Evolutionary conservation across 1,284 basidiomycete genomes (phyloP).

Genomic region (Fomes fomentarius): DNA sequence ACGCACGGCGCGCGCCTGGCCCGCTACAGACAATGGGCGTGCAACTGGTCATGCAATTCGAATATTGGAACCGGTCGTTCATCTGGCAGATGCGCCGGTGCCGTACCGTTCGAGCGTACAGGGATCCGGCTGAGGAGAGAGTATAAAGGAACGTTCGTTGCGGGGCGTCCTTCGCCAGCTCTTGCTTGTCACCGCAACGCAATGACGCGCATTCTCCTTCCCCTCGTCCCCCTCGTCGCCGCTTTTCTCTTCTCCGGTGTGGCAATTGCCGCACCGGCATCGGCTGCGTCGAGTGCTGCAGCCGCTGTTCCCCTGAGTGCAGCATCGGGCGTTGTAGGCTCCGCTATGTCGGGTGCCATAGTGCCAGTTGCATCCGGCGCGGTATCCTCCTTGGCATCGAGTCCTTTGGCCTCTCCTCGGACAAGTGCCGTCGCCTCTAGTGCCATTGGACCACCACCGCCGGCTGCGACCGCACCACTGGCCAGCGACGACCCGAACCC

Average conservation of each 20-base stretch:
- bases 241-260: slow-evolving; percentile 7
- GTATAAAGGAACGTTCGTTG: slow-evolving; percentile 13
- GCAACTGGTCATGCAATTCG: slow-evolving; percentile 1
- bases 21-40: not conserved
- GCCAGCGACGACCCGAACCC: slow-evolving; percentile 56
- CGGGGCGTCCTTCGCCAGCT: not conserved
- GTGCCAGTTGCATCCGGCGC: not conserved
- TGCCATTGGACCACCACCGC: slow-evolving; percentile 4
- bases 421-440: not conserved
- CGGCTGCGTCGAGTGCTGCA: not conserved
- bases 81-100: not conserved
- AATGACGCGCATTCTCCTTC: slow-evolving; percentile 18
- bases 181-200: not conserved
- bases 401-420: slow-evolving; percentile 3
- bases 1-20: not conserved
- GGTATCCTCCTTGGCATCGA: slow-evolving; percentile 8
- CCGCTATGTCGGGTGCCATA: not conserved
- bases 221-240: slow-evolving; percentile 7
- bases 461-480: slow-evolving; percentile 43
- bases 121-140: not conserved
- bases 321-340: not conserved
- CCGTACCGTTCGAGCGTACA: not conserved
- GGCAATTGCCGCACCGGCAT: slow-evolving; percentile 12
- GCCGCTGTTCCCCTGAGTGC: not conserved
- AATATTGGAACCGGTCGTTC: slow-evolving; percentile 1